Conservation (phyloP, 1,284 basidiomycete genomes). For the Ceratobasidium papillatum region DNA sequence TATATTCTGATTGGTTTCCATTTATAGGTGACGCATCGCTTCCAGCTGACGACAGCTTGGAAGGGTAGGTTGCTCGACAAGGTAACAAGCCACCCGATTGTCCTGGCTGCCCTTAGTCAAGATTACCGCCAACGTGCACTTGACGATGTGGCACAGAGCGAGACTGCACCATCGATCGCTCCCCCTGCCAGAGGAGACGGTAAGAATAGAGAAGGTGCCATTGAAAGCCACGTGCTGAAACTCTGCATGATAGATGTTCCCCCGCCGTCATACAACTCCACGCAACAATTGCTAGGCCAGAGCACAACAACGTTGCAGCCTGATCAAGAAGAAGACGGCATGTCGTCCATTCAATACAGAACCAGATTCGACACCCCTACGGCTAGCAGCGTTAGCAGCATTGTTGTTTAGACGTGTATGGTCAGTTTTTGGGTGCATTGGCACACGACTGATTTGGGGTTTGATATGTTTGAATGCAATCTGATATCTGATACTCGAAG, state of each 20-base stretch:
- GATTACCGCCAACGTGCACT: slow-evolving; percentile 19
- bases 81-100: slow-evolving; percentile 22
- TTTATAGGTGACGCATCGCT: slow-evolving; percentile 28
- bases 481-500: slow-evolving; percentile 12
- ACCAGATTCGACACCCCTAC: slow-evolving; percentile 7
- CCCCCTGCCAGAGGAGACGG: slow-evolving; percentile 25
- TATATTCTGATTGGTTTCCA: not conserved
- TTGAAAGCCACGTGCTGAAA: not conserved
- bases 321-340: slow-evolving; percentile 1
- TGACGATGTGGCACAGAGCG: slow-evolving; percentile 21
- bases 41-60: slow-evolving; percentile 23
- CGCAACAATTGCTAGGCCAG: not conserved
- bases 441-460: not conserved
- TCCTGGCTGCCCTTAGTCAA: slow-evolving; percentile 19
- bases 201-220: not conserved
- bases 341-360: slow-evolving; percentile 14
- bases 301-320: not conserved
- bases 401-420: slow-evolving; percentile 1
- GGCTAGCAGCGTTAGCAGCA: slow-evolving; percentile 13
- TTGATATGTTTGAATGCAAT: slow-evolving; percentile 9
- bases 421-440: not conserved
- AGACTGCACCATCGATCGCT: slow-evolving; percentile 17
- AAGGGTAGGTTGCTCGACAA: slow-evolving; percentile 34
- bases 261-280: slow-evolving; percentile 25
- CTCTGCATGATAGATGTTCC: slow-evolving; percentile 5